Conservation (phyloP, 345 rosid genomes). For the Alliaria petiolata region DNA sequence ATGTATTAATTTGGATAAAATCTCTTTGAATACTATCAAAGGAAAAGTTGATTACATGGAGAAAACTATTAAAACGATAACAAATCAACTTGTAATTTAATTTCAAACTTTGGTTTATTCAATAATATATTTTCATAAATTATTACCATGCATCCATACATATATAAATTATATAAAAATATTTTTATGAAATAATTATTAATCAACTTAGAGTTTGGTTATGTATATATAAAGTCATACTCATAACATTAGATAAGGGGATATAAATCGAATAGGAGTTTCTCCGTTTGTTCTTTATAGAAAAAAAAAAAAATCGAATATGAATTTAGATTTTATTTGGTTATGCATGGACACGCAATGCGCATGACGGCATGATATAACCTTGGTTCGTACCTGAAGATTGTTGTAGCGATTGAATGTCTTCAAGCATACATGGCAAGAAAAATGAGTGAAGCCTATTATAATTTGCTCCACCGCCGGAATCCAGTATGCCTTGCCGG, state of each 20-base stretch:
- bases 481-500: constrained; percentile 61
- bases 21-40: background rate
- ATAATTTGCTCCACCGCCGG: constrained; percentile 78
- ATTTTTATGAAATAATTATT: background rate
- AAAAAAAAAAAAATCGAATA: background rate
- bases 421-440: constrained; percentile 83
- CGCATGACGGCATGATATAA: background rate
- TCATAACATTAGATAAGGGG: background rate
- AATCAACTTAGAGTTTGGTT: no score
- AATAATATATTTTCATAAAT: no score
- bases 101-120: background rate
- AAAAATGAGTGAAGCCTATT: constrained; percentile 71
- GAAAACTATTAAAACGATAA: background rate
- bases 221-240: background rate
- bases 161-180: background rate
- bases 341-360: background rate
- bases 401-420: constrained; percentile 95
- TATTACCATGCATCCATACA: background rate
- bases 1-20: background rate
- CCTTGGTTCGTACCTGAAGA: constrained; percentile 59
- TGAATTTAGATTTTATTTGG: background rate
- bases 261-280: background rate
- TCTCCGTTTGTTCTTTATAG: no score
- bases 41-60: no score
- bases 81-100: background rate